Evolutionary conservation across 306 rosid species (phyloP).

Genomic region (Vigna mungo): DNA sequence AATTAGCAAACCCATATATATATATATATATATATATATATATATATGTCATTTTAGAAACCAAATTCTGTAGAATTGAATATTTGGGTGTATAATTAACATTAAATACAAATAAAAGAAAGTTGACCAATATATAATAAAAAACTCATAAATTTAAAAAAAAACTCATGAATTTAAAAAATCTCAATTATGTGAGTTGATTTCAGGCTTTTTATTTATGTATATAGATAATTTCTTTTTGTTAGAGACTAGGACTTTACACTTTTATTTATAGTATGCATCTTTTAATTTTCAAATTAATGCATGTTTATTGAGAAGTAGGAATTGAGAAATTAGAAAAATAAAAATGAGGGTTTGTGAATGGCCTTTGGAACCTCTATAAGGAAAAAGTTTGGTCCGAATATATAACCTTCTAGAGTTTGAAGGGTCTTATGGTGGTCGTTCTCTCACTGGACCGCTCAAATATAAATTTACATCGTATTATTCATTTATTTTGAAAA

Average conservation of each 20-base stretch:
- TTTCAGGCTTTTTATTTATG: too few relatives aligned
- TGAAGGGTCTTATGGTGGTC: slow-evolving; percentile 43
- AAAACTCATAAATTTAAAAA: too few relatives aligned
- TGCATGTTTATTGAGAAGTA: background rate
- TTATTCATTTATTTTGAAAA: background rate
- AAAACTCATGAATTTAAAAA: too few relatives aligned
- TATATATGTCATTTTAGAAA: too few relatives aligned
- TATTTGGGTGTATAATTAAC: too few relatives aligned
- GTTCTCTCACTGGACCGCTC: slow-evolving; percentile 33
- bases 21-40: too few relatives aligned
- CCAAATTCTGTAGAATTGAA: too few relatives aligned
- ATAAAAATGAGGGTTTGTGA: background rate
- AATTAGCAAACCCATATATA: too few relatives aligned
- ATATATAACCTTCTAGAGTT: slow-evolving; percentile 32
- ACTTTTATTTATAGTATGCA: background rate
- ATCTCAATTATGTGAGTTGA: too few relatives aligned
- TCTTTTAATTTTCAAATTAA: background rate
- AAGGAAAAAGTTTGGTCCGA: slow-evolving; percentile 39
- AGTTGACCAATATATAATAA: too few relatives aligned
- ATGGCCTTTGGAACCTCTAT: slow-evolving; percentile 43
- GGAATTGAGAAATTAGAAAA: background rate
- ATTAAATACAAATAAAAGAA: too few relatives aligned
- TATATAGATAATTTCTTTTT: background rate
- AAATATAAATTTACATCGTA: background rate
- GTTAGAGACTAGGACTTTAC: background rate